phyloP scores from a whole-genome alignment of 768 basidiomycete species.

The Mycena vulgaris region DNA sequence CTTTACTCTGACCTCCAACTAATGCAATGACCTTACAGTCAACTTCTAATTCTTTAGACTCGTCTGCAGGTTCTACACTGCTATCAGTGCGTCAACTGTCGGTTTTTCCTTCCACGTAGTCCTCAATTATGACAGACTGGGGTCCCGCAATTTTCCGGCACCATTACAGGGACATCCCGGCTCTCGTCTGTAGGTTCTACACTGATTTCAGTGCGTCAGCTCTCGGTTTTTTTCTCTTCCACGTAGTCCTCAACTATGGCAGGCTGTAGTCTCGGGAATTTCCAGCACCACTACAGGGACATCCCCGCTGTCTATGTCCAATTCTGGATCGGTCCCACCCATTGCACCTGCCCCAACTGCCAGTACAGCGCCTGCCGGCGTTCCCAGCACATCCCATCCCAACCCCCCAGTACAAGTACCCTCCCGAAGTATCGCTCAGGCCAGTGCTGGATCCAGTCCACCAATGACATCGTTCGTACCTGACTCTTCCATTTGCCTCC shows the following conservation, averaged over 20 bases:
- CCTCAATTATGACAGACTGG: constrained; percentile 6
- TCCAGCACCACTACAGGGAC: neutral
- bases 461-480: constrained; percentile 17
- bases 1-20: neutral
- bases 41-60: constrained; percentile 4
- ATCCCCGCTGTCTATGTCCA: constrained; percentile 15
- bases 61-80: constrained; percentile 1
- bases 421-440: neutral
- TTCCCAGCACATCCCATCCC: neutral
- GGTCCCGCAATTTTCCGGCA: neutral
- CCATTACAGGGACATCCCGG: neutral
- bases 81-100: neutral
- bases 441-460: neutral
- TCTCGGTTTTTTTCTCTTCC: neutral
- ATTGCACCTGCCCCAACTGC: neutral
- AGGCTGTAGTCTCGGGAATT: neutral
- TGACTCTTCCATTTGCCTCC: too few relatives aligned
- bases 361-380: neutral
- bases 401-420: neutral
- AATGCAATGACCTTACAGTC: constrained; percentile 9
- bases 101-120: neutral
- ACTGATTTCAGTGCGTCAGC: constrained; percentile 4
- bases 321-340: neutral
- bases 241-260: neutral
- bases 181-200: neutral